phyloP scores from a whole-genome alignment of 768 basidiomycete species.

The Hypholoma sublateritium region DNA sequence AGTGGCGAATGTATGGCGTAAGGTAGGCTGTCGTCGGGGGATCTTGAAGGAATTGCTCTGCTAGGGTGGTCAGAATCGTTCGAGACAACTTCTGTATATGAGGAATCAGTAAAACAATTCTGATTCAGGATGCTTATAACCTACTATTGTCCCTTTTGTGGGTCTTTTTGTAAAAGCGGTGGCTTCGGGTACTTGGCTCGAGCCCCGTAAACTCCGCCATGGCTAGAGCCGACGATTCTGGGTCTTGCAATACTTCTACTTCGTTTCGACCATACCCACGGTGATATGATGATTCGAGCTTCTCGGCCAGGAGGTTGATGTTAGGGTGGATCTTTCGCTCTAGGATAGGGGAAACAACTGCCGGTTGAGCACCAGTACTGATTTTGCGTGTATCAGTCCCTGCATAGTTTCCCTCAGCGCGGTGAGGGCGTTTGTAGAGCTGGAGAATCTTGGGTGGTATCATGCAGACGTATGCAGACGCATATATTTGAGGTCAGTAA shows the following conservation, averaged over 20 bases:
- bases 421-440: too few species aligned
- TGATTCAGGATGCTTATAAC: slow-evolving; percentile 3
- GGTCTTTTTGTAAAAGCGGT: slow-evolving; percentile 8
- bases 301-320: slow-evolving; percentile 30
- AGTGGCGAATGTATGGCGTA: background rate
- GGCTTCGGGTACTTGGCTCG: slow-evolving; percentile 12
- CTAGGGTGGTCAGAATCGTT: background rate
- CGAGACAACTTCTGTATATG: slow-evolving; percentile 5
- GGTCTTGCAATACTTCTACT: background rate
- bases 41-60: slow-evolving; percentile 6
- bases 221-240: background rate
- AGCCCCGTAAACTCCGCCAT: slow-evolving; percentile 16
- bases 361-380: background rate
- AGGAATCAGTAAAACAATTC: background rate
- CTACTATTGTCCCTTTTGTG: slow-evolving; percentile 3
- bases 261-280: background rate
- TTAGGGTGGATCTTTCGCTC: slow-evolving; percentile 39
- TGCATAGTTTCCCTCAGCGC: too few species aligned
- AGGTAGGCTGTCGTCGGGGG: background rate
- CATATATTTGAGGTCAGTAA: too few species aligned
- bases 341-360: slow-evolving; percentile 2
- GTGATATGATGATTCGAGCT: slow-evolving; percentile 8
- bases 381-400: background rate
- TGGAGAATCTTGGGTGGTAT: too few species aligned
- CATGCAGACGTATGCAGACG: too few species aligned